These are phyloP conservation scores for Talaromyces adpressus DNA, from an alignment of 495 filamentous ascomycete genomes.

Conservation along the genomic window DNA sequence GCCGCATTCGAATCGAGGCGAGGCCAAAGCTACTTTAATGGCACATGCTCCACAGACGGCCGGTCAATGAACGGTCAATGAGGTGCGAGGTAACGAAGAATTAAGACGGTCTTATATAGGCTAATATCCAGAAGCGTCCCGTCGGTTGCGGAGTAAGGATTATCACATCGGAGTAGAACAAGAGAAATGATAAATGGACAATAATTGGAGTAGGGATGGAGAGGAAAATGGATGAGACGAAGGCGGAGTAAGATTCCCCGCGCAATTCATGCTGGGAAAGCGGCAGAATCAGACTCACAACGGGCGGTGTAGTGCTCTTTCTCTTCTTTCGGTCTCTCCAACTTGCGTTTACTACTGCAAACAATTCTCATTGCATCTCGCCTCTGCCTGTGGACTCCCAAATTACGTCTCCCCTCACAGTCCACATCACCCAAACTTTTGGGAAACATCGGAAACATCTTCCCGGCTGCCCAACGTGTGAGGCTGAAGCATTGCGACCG, in stretches of 20 bases:
- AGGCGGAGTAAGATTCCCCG: not conserved
- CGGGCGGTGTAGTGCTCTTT: not conserved
- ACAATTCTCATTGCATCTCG: not conserved
- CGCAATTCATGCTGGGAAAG: not conserved
- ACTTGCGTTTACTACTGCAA: not conserved
- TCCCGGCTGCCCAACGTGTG: conserved; percentile 30
- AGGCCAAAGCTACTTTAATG: not conserved
- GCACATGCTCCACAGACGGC: not conserved
- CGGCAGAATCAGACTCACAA: not conserved
- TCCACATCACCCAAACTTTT: not conserved
- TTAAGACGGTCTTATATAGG: not conserved
- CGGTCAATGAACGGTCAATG: not conserved
- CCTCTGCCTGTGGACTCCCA: not conserved
- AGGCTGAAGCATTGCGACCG: conserved; percentile 28
- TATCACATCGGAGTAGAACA: not conserved
- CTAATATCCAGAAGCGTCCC: not conserved
- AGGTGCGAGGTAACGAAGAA: not conserved
- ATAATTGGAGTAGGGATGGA: not conserved
- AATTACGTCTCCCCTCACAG: not conserved
- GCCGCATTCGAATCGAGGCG: not conserved
- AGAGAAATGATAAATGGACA: not conserved
- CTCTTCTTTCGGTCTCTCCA: not conserved
- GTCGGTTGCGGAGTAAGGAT: not conserved
- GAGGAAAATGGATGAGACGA: not conserved
- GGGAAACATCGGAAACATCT: not conserved